A percentile compares a stretch with the other conserved stretches of the same genome.
Evolutionary conservation across 1,139 yeast species (phyloP).

Genomic region (Lodderomyces parapsilosis): DNA sequence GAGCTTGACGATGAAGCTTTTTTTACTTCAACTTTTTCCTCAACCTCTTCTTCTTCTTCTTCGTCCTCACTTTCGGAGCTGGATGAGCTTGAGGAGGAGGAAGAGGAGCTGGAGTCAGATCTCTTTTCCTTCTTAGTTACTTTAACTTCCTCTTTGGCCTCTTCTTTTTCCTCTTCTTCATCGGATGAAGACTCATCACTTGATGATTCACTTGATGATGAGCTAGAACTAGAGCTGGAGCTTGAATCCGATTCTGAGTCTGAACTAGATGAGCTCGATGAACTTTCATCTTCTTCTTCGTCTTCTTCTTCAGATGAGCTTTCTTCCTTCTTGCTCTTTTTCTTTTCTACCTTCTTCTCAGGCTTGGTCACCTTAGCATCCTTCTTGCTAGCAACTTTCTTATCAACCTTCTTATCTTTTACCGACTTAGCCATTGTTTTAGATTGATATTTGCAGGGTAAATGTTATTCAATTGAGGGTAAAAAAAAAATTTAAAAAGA

Average conservation of each 20-base stretch:
- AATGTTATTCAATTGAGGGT: neutral
- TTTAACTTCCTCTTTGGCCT: constrained; percentile 17
- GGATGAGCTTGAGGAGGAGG: constrained; percentile 8
- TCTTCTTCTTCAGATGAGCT: constrained; percentile 3
- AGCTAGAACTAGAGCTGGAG: constrained; percentile 7
- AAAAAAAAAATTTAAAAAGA: constrained; percentile 1
- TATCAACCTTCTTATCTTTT: constrained; percentile 2
- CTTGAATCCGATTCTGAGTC: constrained; percentile 12
- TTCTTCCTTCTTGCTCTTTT: constrained; percentile 2
- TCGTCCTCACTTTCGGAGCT: neutral
- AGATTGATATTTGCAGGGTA: no score
- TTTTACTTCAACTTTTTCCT: constrained; percentile 1
- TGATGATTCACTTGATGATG: constrained; percentile 5
- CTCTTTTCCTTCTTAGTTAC: constrained; percentile 26
- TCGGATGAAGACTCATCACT: constrained; percentile 15
- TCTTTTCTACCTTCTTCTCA: constrained; percentile 4
- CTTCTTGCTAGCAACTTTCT: constrained; percentile 5
- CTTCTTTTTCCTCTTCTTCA: constrained; percentile 18
- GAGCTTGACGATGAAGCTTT: constrained; percentile 9
- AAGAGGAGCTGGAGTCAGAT: neutral
- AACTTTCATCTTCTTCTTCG: neutral
- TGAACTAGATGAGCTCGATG: constrained; percentile 2
- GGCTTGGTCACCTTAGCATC: constrained; percentile 1
- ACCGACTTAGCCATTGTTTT: constrained; percentile 2
- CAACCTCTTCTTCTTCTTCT: constrained; percentile 3